Evolutionary conservation across 139 green algal species (phyloP).

Genomic region (Picochlorum sp.): DNA sequence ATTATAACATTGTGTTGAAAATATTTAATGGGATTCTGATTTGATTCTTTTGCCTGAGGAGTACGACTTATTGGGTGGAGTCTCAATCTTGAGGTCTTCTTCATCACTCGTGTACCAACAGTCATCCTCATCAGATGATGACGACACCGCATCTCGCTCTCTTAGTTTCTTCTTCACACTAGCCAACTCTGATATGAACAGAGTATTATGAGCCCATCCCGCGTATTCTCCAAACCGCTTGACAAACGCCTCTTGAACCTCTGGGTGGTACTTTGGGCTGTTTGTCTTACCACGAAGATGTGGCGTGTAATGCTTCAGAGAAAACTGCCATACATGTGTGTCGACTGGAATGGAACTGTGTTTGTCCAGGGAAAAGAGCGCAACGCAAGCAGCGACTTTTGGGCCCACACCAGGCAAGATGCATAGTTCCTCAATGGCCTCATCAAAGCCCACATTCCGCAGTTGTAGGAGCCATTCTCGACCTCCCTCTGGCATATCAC

Average conservation of each 20-base stretch:
- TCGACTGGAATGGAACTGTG: constrained; percentile 70
- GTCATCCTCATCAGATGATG: not conserved
- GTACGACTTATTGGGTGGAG: not conserved
- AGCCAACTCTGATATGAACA: constrained; percentile 84
- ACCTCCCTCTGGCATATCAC: constrained; percentile 50
- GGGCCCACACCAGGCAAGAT: constrained; percentile 82
- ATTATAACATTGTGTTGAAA: not conserved
- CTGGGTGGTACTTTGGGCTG: constrained; percentile 48
- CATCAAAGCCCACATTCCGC: constrained; percentile 40
- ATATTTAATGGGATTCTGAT: too few species aligned
- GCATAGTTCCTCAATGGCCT: constrained; percentile 58
- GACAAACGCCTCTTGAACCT: constrained; percentile 49
- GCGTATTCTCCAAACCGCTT: constrained; percentile 70
- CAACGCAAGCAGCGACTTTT: constrained; percentile 88
- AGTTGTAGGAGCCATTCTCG: constrained; percentile 66
- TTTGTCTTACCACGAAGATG: constrained; percentile 65
- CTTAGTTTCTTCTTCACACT: constrained; percentile 29
- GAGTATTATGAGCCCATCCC: constrained; percentile 86
- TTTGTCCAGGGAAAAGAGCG: constrained; percentile 92
- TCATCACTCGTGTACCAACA: not conserved
- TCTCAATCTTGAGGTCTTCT: not conserved
- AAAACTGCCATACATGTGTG: constrained; percentile 91
- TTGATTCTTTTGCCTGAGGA: too few species aligned
- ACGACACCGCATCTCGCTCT: not conserved
- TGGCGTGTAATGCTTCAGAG: constrained; percentile 61